Evolutionary conservation across 2,329 filamentous ascomycete genomes (phyloP), one percentile per base, ranked within the genome.

Genomic region (Fonsecaea pedrosoi): DNA sequence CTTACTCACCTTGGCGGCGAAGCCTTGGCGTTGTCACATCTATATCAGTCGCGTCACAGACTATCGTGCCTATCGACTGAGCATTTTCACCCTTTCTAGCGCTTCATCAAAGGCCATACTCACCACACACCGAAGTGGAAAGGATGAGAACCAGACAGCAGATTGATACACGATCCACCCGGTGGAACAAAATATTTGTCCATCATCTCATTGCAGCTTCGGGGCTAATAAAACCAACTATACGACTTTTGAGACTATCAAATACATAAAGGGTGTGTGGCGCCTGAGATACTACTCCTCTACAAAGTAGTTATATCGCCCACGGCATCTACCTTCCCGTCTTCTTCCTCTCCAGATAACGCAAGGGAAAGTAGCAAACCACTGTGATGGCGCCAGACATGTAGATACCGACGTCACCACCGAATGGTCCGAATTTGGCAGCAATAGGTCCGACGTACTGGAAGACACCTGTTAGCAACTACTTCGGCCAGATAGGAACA

Each of bases 401-500:
- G 75, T 90, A 89, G 70, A 91, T 87, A 9, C 86, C 87, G 37
- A 89, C 77, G 77, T 89, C 87, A 34, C 86, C 87, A 53, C 81
- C 81, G 68, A 66, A 79, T 1, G 68, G 59, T 4, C 81, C 77
- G 42, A 78, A 77, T 54, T 87, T 83, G 60, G 86, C 86, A 0
- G 88, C 89, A 69, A 92, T 87, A 0, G 89, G 89, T 0, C 90
- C 90, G 0, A 85, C 85, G 71, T 82, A 90, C 68, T 67, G 48
- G 9, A 62, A 53, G n/a, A 50, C 25, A 48, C 4, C 8, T 4
- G 59, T 65, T 59, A 67, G 61, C 15, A 60, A 30, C 13, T 8
- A 13, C 34, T 7, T 10, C 18, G 42, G 12, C 32, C 2, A 6
- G 21, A 30, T 6, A 50, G 0, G 21, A 9, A n/a, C 13, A 18